A percentile compares a stretch with the other conserved stretches of the same genome.
phyloP scores from a whole-genome alignment of 2,329 filamentous ascomycete species.

The Paecilomyces dactylethromorphus region DNA sequence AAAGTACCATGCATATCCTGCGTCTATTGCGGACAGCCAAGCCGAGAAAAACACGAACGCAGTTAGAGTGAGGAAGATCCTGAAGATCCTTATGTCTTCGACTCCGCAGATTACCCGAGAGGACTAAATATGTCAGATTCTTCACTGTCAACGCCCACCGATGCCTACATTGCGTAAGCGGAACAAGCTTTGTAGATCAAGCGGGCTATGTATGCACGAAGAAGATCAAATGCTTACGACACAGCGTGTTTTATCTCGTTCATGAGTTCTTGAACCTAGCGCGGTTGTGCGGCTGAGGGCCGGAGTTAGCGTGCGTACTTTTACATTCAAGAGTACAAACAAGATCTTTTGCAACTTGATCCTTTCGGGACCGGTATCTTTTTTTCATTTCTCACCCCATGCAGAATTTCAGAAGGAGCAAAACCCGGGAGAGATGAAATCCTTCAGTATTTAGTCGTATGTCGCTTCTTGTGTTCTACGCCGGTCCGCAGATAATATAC shows the following conservation, averaged over 20 bases:
- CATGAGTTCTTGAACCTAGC: background rate
- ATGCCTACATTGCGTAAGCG: background rate
- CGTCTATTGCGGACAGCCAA: background rate
- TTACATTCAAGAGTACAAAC: background rate
- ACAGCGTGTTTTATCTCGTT: background rate
- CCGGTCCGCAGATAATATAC: background rate
- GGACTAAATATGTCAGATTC: background rate
- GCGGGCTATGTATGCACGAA: background rate
- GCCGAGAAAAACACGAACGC: background rate
- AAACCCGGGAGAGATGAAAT: background rate
- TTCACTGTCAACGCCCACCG: background rate
- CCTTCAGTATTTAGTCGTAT: background rate
- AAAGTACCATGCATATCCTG: background rate
- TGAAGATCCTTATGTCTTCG: background rate
- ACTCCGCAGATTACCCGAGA: background rate
- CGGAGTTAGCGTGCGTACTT: background rate
- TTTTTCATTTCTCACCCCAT: background rate
- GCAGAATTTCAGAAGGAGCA: background rate
- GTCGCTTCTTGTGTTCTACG: background rate
- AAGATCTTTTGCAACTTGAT: background rate
- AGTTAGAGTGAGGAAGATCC: background rate
- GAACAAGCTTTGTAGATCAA: background rate
- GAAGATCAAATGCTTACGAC: background rate
- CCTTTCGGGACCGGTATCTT: background rate
- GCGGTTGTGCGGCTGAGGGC: background rate